These are phyloP conservation scores for Suhomyces bokatorum DNA, from an alignment of 1,139 yeast genomes.

Conservation along the genomic window DNA sequence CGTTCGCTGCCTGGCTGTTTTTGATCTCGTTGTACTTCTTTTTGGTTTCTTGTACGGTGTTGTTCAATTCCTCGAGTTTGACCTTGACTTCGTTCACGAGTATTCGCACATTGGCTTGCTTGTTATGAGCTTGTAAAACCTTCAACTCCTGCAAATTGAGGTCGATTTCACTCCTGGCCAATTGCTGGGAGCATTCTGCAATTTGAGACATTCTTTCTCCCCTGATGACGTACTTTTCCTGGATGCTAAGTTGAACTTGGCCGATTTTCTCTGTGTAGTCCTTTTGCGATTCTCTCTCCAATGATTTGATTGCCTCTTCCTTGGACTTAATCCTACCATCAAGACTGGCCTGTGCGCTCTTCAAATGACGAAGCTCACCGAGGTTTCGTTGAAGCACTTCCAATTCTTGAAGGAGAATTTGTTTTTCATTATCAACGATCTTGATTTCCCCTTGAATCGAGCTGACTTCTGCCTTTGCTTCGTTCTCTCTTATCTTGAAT, in stretches of 20 bases:
- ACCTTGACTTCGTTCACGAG: slow-evolving; percentile 38
- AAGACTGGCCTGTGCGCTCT: slow-evolving; percentile 12
- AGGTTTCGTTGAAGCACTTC: slow-evolving; percentile 24
- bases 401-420: slow-evolving; percentile 13
- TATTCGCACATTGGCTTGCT: slow-evolving; percentile 28
- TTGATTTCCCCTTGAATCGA: slow-evolving; percentile 13
- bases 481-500: slow-evolving; percentile 20
- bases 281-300: slow-evolving; percentile 27
- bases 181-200: slow-evolving; percentile 20
- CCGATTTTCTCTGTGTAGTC: slow-evolving; percentile 33
- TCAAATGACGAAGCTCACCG: slow-evolving; percentile 18
- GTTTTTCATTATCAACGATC: slow-evolving; percentile 10
- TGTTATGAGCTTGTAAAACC: slow-evolving; percentile 37
- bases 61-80: slow-evolving; percentile 29
- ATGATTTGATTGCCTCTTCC: slow-evolving; percentile 25
- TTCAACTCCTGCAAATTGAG: slow-evolving; percentile 23
- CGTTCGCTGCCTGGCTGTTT: slow-evolving; percentile 45
- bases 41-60: slow-evolving; percentile 42
- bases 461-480: slow-evolving; percentile 16
- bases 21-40: slow-evolving; percentile 42
- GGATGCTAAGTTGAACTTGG: slow-evolving; percentile 24
- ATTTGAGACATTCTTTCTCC: slow-evolving; percentile 18
- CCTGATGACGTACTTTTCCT: slow-evolving; percentile 26
- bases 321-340: slow-evolving; percentile 22
- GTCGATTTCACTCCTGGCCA: slow-evolving; percentile 25